These are phyloP conservation scores for Clarireedia homoeocarpa DNA, from an alignment of 2,329 filamentous ascomycete species.

Conservation along the genomic window DNA sequence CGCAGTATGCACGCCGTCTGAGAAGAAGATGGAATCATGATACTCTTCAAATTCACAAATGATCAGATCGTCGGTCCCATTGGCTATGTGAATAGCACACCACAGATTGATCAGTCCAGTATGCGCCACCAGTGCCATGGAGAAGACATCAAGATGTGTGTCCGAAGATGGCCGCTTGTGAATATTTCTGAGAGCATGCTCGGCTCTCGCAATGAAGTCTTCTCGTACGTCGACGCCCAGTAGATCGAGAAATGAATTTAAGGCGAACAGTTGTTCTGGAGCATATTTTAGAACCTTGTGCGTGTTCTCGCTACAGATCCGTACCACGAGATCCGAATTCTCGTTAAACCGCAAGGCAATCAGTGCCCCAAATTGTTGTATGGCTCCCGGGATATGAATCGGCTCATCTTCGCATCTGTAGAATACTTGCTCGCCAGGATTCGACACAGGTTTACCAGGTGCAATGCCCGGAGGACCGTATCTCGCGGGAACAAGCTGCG, in stretches of 20 bases:
- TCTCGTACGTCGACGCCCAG: conserved; percentile 64
- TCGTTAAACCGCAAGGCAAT: conserved; percentile 64
- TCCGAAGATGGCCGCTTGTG: conserved; percentile 28
- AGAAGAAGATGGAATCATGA: conserved; percentile 49
- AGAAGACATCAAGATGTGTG: conserved; percentile 84
- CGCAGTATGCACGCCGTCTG: conserved; percentile 36
- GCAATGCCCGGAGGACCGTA: conserved; percentile 16
- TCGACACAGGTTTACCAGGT: conserved; percentile 5
- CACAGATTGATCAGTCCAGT: conserved; percentile 4
- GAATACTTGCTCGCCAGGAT: conserved; percentile 1
- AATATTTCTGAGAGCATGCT: conserved; percentile 1
- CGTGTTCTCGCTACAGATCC: conserved; percentile 76
- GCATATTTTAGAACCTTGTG: conserved; percentile 66
- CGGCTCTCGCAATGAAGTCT: background rate
- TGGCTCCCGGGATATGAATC: conserved; percentile 54
- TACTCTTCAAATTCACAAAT: conserved; percentile 88
- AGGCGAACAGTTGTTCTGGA: conserved; percentile 64
- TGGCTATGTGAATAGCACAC: conserved; percentile 35
- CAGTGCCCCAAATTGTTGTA: conserved; percentile 72
- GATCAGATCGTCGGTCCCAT: conserved; percentile 58
- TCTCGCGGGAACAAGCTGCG: conserved; percentile 14
- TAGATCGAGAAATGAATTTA: conserved; percentile 77
- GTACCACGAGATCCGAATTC: conserved; percentile 60
- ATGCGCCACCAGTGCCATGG: conserved; percentile 43
- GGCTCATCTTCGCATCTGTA: conserved; percentile 78